These are phyloP conservation scores for Eimeria tenella DNA, from an alignment of 169 alveolate species.

Conservation along the genomic window DNA sequence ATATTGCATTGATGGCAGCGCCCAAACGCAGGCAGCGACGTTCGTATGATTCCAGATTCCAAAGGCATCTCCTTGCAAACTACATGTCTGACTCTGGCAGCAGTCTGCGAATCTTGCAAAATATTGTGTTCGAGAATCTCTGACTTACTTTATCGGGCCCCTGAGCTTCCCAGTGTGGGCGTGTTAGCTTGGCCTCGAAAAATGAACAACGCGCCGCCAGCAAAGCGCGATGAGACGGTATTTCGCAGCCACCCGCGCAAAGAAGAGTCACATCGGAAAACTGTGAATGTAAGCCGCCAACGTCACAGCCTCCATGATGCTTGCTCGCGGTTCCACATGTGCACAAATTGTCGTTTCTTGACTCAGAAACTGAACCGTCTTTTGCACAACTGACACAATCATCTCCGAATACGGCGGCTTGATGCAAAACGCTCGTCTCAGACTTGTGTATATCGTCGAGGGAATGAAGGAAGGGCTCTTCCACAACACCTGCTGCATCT, in stretches of 20 bases:
- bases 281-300: constrained; percentile 30
- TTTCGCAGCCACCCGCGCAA: constrained; percentile 73
- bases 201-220: constrained; percentile 75
- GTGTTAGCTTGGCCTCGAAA: constrained; percentile 78
- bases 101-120: not conserved
- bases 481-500: constrained; percentile 1
- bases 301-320: not conserved
- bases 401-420: not conserved
- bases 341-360: not conserved
- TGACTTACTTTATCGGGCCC: constrained; percentile 40
- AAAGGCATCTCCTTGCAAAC: too few species aligned
- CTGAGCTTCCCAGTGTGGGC: constrained; percentile 67
- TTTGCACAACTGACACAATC: not conserved
- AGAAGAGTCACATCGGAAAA: constrained; percentile 71
- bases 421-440: not conserved
- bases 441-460: not conserved
- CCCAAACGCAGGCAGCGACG: too few species aligned
- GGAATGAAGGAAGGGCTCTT: not conserved
- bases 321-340: not conserved
- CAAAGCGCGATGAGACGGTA: constrained; percentile 74
- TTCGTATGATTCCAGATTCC: too few species aligned
- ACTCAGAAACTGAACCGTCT: not conserved
- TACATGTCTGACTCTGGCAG: too few species aligned
- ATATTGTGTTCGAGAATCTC: not conserved
- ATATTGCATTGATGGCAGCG: too few species aligned